phyloP scores from a whole-genome alignment of 805 yeast species.

The Wickerhamomyces chambardii region DNA sequence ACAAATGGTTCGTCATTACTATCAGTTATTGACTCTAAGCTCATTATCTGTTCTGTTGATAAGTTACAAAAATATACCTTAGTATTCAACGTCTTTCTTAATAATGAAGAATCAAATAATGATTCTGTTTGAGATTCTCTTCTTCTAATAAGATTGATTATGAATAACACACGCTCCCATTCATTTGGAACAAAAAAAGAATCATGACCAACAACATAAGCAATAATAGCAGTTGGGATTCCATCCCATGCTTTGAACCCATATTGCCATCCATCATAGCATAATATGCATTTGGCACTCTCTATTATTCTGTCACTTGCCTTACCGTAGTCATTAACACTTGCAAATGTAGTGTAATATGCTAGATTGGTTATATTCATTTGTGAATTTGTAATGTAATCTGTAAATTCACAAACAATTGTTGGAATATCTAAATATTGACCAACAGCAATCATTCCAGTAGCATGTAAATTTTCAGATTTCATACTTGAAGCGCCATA shows the following conservation, averaged over 20 bases:
- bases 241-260: slow-evolving; percentile 38
- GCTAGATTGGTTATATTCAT: slow-evolving; percentile 28
- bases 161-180: slow-evolving; percentile 44
- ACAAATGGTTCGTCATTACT: slow-evolving; percentile 27
- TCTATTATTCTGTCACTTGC: slow-evolving; percentile 37
- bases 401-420: slow-evolving; percentile 34
- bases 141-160: slow-evolving; percentile 31
- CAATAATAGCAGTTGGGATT: slow-evolving; percentile 31
- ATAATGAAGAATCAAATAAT: background rate
- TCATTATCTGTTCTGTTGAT: slow-evolving; percentile 36
- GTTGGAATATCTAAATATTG: slow-evolving; percentile 38
- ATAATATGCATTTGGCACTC: slow-evolving; percentile 34
- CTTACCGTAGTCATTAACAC: slow-evolving; percentile 32
- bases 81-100: slow-evolving; percentile 23
- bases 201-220: slow-evolving; percentile 37
- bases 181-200: slow-evolving; percentile 45
- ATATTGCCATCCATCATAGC: slow-evolving; percentile 39
- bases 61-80: slow-evolving; percentile 39
- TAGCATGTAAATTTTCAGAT: slow-evolving; percentile 25
- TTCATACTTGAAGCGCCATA: slow-evolving; percentile 32
- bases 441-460: slow-evolving; percentile 38
- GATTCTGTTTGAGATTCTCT: slow-evolving; percentile 9
- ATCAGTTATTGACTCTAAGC: slow-evolving; percentile 30
- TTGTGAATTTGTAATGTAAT: slow-evolving; percentile 21
- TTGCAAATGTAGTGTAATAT: slow-evolving; percentile 31